These are phyloP conservation scores for Moricandia moricandioides DNA, from an alignment of 345 rosid species.

Conservation along the genomic window DNA sequence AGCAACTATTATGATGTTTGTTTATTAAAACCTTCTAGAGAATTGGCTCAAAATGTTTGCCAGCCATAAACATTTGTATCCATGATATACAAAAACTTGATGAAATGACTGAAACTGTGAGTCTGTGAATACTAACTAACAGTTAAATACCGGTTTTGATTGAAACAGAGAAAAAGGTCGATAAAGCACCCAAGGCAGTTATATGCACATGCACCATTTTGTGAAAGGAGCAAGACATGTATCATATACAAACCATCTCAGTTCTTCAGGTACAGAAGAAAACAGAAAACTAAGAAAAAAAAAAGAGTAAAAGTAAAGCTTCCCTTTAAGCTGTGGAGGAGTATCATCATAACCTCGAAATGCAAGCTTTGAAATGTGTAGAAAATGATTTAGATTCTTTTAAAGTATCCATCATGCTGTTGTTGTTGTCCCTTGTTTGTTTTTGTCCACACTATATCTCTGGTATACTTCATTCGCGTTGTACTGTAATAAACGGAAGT, in stretches of 20 bases:
- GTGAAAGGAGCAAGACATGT: slow-evolving; percentile 43
- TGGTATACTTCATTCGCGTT: slow-evolving; percentile 7
- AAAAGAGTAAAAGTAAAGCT: slow-evolving; percentile 23
- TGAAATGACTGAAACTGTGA: neutral
- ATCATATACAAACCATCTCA: slow-evolving; percentile 27
- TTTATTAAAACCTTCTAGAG: neutral
- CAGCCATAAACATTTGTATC: neutral
- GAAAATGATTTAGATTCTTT: slow-evolving; percentile 32
- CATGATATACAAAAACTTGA: neutral
- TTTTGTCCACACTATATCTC: slow-evolving; percentile 2
- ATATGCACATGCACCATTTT: slow-evolving; percentile 84
- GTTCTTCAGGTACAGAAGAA: slow-evolving; percentile 47
- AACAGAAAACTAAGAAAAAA: neutral
- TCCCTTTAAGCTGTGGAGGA: slow-evolving; percentile 34
- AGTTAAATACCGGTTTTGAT: slow-evolving; percentile 9
- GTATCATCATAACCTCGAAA: slow-evolving; percentile 16
- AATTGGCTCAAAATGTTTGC: neutral
- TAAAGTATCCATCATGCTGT: slow-evolving; percentile 18
- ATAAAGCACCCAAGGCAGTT: slow-evolving; percentile 60
- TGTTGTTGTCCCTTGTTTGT: slow-evolving; percentile 23
- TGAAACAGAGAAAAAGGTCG: slow-evolving; percentile 80
- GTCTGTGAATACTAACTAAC: neutral
- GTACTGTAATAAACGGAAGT: slow-evolving; percentile 22
- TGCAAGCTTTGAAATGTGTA: slow-evolving; percentile 28
- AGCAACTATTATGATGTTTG: slow-evolving; percentile 5